Base-by-base conservation (phyloP, 1,284 basidiomycete genomes). In the Rhizoctonia solani region DNA sequence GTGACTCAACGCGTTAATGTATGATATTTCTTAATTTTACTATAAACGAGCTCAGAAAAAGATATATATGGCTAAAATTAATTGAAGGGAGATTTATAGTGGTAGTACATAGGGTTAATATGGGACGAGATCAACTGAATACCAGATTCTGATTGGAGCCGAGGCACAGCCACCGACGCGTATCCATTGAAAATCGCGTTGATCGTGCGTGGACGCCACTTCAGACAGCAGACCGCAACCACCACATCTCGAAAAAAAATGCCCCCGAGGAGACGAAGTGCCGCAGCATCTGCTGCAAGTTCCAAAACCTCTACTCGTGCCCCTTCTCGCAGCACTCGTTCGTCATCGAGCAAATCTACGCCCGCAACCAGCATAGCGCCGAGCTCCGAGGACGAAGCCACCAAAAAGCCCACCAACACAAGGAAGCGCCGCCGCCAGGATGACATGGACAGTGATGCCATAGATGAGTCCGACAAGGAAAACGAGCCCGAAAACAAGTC, bases 111-210 rank as follows among this genome's bases (percentile, higher is more conserved):
- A n/a, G n/a, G 37, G 8, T 16, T 16, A 8, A 39, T 39, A 39
- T 16, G 16, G 19, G 14, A 44, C 41, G 4, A 16, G 19, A 5
- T 44, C 14, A 16, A 44, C 16, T 4, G 5, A 16, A 44, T 16
- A 16, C 19, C 5, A 4, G 41, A 21, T 21, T 44, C 41, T 4
- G 21, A 49, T 11, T 49, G 6, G 23, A 6, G 46, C 5, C 21
- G 3, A 42, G 13, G 37, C 59, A 52, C 37, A 52, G 37, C 49
- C 59, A 44, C 59, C 16, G 59, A 42, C 59, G 59, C 59, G 59
- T 63, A 52, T 63, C 59, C 49, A 39, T 54, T 54, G 54, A 56
- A 56, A 56, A 42, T 56, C 39, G 41, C 21, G 59, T 47, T 11
- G 59, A 63, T 63, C 47, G 34, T 49, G 30, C 39, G 16, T 44